Percentiles rank a stretch among this genome's conserved stretches.
Evolutionary conservation across 352 stramenopile genomes (phyloP).

Genomic region (Phytophthora cactorum): DNA sequence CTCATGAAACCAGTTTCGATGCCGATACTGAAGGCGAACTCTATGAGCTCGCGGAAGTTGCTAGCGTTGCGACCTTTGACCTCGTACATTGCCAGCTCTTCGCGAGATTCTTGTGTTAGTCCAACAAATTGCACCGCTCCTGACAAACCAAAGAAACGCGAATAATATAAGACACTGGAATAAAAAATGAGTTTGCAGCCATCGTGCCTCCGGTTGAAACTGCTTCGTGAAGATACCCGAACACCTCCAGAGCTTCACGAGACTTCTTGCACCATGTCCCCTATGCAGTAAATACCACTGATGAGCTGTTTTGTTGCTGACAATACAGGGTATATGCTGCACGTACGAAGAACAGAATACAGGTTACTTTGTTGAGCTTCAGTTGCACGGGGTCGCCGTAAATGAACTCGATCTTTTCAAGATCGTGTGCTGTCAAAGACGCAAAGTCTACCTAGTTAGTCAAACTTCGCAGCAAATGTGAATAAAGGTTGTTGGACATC

Average conservation of each 20-base stretch:
- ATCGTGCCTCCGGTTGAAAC: conserved; percentile 44
- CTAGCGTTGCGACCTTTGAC: conserved; percentile 60
- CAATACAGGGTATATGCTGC: neutral
- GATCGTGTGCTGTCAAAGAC: conserved; percentile 29
- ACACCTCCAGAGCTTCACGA: conserved; percentile 52
- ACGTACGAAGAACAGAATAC: conserved; percentile 81
- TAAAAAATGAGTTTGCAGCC: neutral
- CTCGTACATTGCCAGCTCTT: conserved; percentile 69
- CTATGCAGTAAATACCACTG: conserved; percentile 26
- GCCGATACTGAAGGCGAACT: conserved; percentile 63
- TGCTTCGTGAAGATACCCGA: conserved; percentile 47
- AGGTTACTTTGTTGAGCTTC: conserved; percentile 65
- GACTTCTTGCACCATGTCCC: conserved; percentile 71
- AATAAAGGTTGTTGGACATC: neutral
- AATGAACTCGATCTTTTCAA: conserved; percentile 65
- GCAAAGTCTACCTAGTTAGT: no score
- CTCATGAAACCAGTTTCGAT: conserved; percentile 78
- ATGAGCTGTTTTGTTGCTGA: neutral
- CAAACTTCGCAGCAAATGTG: neutral
- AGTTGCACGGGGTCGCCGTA: conserved; percentile 57
- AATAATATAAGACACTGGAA: conserved; percentile 12
- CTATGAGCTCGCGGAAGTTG: conserved; percentile 57
- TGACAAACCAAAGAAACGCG: conserved; percentile 8
- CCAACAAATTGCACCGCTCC: conserved; percentile 65
- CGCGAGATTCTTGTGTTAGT: conserved; percentile 71